Evolutionary conservation across 164 flowering plant genomes (phyloP), one percentile per base, ranked within the genome.

Genomic region (Pachysandra terminalis): DNA sequence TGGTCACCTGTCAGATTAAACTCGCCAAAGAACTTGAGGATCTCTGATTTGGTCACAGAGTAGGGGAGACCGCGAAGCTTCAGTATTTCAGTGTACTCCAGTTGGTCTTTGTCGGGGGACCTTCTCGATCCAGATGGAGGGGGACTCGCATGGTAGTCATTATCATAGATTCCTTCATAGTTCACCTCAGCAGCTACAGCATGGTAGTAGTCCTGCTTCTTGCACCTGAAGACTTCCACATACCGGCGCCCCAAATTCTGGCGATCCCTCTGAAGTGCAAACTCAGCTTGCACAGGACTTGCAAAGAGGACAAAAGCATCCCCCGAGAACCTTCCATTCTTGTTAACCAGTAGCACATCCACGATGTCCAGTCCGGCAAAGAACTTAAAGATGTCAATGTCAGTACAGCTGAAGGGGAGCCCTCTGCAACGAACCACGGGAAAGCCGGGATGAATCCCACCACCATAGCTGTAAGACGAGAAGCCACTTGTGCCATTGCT

Each of bases 361-460:
- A 94, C 91, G 68, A 91, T 83, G 65, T 90, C 91, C 52, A 94
- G 81, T 9, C 96, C 97, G 45, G 90, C 84, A 81, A 94, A 94
- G 85, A 94, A 94, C 78, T 88, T 87, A 84, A 81, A 80, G 49
- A 94, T 80, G 83, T 94, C 98, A 21, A 85, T 72, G 26, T 94
- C 97, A 3, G 83, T 77, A 84, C 98, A 94, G 83, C 90, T 79
- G 79, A 86, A 90, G 0, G 97, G 97, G 49, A 94, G 91, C 16
- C 97, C 98, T 68, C 96, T 73, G 28, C 88, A 81, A n/a, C 93
- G 95, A 54, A 90, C 96, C 40, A 87, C 98, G 1, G 98, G 98
- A 71, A 94, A 91, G 24, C 16, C 17, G 7, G 87, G 81, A 67
- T 72, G 86, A 57, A 68, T 70, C 41, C 82, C 73, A 10, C 59